phyloP scores from a whole-genome alignment of 2,329 filamentous ascomycete genomes.

The Fusarium albosuccineum region DNA sequence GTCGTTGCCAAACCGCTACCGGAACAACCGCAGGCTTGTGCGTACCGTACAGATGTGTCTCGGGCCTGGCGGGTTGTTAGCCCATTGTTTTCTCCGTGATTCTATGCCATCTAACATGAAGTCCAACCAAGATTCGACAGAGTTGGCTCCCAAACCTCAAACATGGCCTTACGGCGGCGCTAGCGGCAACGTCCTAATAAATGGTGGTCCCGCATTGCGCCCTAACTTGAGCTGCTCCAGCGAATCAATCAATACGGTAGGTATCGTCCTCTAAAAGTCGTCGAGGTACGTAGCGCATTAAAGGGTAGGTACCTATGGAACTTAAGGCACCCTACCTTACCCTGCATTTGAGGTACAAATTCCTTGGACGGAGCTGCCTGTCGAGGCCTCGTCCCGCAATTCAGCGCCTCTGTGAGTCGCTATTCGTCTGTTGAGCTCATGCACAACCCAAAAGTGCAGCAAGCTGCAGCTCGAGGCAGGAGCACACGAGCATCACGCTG shows the following conservation, averaged over 20 bases:
- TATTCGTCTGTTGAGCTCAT: conserved; percentile 20
- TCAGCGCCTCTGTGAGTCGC: conserved; percentile 16
- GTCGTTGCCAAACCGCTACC: conserved; percentile 23
- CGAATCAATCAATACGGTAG: conserved; percentile 40
- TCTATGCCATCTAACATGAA: conserved; percentile 1
- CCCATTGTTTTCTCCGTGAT: conserved; percentile 11
- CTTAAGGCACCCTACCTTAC: conserved; percentile 11
- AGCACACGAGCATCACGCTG: conserved; percentile 28
- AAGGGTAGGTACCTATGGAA: no score
- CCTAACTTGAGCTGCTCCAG: conserved; percentile 22
- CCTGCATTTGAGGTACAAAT: conserved; percentile 21
- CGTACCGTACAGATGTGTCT: conserved; percentile 1
- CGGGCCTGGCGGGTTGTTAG: conserved; percentile 22
- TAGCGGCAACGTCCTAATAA: conserved; percentile 43
- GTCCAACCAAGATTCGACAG: conserved; percentile 21
- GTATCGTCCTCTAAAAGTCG: no score
- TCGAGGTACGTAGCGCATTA: no score
- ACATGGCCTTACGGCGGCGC: conserved; percentile 36
- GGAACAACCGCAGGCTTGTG: conserved; percentile 19
- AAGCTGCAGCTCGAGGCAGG: conserved; percentile 18
- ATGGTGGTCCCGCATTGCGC: conserved; percentile 36
- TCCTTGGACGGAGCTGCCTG: conserved; percentile 29
- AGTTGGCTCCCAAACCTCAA: conserved; percentile 25
- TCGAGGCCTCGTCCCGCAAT: conserved; percentile 25
- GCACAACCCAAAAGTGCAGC: conserved; percentile 1